Conservation (phyloP, 1,139 yeast species). For the Magnusiomyces sp. region DNA sequence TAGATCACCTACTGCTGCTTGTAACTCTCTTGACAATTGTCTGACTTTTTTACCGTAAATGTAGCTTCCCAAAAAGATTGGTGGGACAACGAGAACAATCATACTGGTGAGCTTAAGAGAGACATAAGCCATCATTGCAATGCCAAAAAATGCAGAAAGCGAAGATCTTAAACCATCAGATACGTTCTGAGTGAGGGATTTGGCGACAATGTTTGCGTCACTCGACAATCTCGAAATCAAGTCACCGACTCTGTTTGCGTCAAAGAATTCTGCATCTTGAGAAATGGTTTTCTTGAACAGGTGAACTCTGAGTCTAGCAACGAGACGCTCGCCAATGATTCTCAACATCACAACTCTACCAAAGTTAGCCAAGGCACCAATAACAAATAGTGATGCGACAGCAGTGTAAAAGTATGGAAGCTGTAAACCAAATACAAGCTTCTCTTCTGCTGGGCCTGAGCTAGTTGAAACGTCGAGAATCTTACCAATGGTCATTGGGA, state of each 20-base stretch:
- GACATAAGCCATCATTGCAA: constrained; percentile 84
- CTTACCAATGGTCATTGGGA: constrained; percentile 76
- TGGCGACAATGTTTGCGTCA: constrained; percentile 84
- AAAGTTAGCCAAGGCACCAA: constrained; percentile 73
- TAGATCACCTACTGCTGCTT: constrained; percentile 76
- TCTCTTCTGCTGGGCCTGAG: constrained; percentile 30
- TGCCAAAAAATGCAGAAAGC: constrained; percentile 72
- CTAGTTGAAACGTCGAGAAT: constrained; percentile 51
- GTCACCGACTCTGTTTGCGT: constrained; percentile 89
- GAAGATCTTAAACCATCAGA: constrained; percentile 83
- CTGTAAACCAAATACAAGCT: constrained; percentile 39
- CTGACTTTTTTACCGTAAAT: constrained; percentile 75
- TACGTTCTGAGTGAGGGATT: constrained; percentile 79
- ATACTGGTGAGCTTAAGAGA: constrained; percentile 70
- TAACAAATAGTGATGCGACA: constrained; percentile 46
- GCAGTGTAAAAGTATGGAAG: constrained; percentile 42
- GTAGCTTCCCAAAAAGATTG: constrained; percentile 65
- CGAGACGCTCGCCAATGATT: constrained; percentile 75
- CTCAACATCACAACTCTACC: constrained; percentile 70
- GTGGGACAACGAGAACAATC: constrained; percentile 73
- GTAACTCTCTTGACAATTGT: constrained; percentile 63
- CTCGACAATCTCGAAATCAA: constrained; percentile 78
- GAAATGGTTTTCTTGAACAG: constrained; percentile 68
- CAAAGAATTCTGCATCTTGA: constrained; percentile 90
- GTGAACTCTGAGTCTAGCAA: constrained; percentile 69